Evolutionary conservation across 768 basidiomycete genomes (phyloP), one percentile per base, ranked within the genome.

Genomic region (Flagelloscypha sp.): DNA sequence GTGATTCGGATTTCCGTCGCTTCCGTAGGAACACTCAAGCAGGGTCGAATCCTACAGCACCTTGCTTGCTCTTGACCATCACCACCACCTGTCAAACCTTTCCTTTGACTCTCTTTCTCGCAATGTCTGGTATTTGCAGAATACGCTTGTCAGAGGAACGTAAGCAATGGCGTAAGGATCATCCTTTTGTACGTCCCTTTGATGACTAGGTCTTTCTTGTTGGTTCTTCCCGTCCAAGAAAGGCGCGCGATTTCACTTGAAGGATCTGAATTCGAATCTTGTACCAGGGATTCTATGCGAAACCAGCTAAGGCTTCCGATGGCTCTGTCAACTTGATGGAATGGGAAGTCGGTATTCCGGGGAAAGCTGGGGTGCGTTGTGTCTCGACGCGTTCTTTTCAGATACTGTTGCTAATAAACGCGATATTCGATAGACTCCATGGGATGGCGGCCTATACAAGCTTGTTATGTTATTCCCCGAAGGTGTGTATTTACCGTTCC

Each of bases 341-440:
- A 56, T 99, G 95, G 95, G 95, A 98, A 56, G 92, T 95, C 2
- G 95, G 95, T 16, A 98, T 99, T 48, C 95, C 95, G 12, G 95
- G 95, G 19, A 98, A 95, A 62, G 44, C 70, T 32, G 70, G 70
- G 41, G 95, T 95, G 59, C 61, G 86, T 72, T 9, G 21, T 36
- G 16, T 12, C 37, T 47, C 25, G 30, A 20, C 48, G 51, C 40
- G 47, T 47, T 36, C 34, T 32, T 39, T 24, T 28, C 32, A 34
- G 38, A 39, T 25, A 15, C 23, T 23, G 35, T 35, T 44, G 40
- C 40, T 30, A 23, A 22, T 41, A 46, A 27, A 48, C 42, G 38
- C 23, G 29, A 35, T 16, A 35, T 18, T 21, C 40, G 21, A 27
- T 54, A 99, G 95, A 97, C 95, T 2, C 63, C 89, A 44, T 99